Evolutionary conservation across 331 rosid species (phyloP), one percentile per base, ranked within the genome.

Genomic region (Malus hybrid): DNA sequence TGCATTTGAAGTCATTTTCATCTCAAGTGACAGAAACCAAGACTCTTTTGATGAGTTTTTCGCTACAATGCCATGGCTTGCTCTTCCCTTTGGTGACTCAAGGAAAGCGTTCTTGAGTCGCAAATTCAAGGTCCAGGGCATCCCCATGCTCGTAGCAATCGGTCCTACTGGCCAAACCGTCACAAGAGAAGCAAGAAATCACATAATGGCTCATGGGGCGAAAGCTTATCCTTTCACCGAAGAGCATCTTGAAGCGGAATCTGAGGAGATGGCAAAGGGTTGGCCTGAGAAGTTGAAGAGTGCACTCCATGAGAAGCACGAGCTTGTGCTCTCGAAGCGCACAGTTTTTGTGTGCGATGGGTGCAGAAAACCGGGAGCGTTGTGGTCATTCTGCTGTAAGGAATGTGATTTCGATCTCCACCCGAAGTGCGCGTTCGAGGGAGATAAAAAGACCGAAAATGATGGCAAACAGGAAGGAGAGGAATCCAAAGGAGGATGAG

Each of bases 61-160:
- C 82, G 81, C 81, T 1, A 80, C 66, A 73, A 91, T 91, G 97
- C 95, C 97, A 16, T 89, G 95, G 97, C 63, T 89, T 66, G 93
- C 93, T 22, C 88, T 89, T 70, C 95, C 97, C 57, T 87, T 76
- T 77, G 95, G 87, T 5, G 97, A 91, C 79, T n/a, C 80, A 3
- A 91, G 97, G 77, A 87, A 87, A 77, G 77, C 81, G 54, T 70
- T 70, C 34, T 76, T 91, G 72, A 87, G 78, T 65, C 84, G 85
- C 63, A 81, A 57, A 52, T 91, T 89, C 83, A 87, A 68, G 83
- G 83, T 89, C 27, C 20, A 36, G 10, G 87, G 90, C 77, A 89
- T 87, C 80, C 97, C 93, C 76, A 78, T 50, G 83, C 84, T 86
- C 2, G 81, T 91, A 68, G 95, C 91, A 69, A 79, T 91, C 6